These are phyloP conservation scores for Diaporthe vexans DNA, from an alignment of 2,329 filamentous ascomycete genomes.

Conservation along the genomic window DNA sequence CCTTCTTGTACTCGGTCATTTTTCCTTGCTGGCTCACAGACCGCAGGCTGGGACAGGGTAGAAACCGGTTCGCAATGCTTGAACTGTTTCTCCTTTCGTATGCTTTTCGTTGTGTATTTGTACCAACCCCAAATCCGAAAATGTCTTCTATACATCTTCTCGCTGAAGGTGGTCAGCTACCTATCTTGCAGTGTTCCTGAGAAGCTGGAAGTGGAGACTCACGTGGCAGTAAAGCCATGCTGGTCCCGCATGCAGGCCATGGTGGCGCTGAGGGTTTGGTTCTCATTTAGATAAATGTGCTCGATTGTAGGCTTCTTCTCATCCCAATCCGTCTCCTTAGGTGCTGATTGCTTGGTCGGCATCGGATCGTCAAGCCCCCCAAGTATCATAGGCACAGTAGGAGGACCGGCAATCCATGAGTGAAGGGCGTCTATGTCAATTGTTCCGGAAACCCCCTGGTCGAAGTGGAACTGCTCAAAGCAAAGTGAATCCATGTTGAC, in stretches of 20 bases:
- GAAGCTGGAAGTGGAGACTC: neutral
- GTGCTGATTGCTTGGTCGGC: neutral
- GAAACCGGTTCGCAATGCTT: neutral
- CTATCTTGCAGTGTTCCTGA: no score
- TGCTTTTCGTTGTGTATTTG: neutral
- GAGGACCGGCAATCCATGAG: neutral
- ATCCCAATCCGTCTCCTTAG: neutral
- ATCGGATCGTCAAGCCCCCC: neutral
- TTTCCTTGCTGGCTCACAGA: neutral
- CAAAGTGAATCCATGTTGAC: neutral
- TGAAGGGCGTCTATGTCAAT: neutral
- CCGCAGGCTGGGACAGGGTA: no score
- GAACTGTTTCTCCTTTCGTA: neutral
- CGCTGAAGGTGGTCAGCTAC: neutral
- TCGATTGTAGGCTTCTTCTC: constrained; percentile 10
- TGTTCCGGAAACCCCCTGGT: neutral
- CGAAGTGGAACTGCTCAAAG: neutral
- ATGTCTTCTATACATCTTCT: constrained; percentile 11
- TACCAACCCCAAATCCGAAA: constrained; percentile 13
- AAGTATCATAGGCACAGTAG: neutral
- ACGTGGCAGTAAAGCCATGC: constrained; percentile 9
- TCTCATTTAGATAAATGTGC: constrained; percentile 1
- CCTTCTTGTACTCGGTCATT: neutral
- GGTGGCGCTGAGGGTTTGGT: neutral
- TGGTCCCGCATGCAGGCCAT: neutral